A percentile compares a stretch with the other conserved stretches of the same genome.
These are phyloP conservation scores for Tillandsia fasciculata DNA, from an alignment of 176 grass and related monocot genomes.

Conservation along the genomic window DNA sequence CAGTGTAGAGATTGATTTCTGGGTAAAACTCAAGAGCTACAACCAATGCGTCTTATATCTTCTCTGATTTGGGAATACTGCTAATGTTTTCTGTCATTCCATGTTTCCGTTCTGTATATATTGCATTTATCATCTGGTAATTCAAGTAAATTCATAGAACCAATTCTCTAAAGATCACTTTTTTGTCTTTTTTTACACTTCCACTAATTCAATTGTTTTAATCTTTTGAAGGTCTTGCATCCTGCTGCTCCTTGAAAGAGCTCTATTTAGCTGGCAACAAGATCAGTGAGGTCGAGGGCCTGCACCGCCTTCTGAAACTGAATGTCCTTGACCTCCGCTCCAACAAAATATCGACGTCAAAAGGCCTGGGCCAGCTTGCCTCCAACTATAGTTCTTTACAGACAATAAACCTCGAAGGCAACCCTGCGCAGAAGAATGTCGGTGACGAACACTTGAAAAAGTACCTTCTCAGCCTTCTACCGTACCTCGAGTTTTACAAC, in stretches of 20 bases:
- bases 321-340: constrained; percentile 65
- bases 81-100: no score
- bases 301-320: constrained; percentile 83
- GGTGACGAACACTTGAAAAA: constrained; percentile 92
- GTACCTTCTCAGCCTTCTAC: constrained; percentile 57
- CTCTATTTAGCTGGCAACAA: constrained; percentile 87
- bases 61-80: no score
- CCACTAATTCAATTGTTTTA: neutral
- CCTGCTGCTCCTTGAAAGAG: constrained; percentile 82
- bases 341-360: constrained; percentile 76
- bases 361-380: constrained; percentile 60
- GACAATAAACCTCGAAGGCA: constrained; percentile 71
- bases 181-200: neutral
- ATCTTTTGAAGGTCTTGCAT: constrained; percentile 59
- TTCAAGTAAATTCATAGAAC: no score
- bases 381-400: constrained; percentile 81
- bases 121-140: no score
- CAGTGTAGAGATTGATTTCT: no score
- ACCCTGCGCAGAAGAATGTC: constrained; percentile 78
- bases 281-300: constrained; percentile 88
- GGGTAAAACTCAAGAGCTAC: no score
- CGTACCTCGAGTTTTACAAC: constrained; percentile 65
- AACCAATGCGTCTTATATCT: neutral
- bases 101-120: no score
- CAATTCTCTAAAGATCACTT: neutral